Base-by-base conservation (phyloP, 2,329 filamentous ascomycete species). In the Arthrinium phaeospermum region DNA sequence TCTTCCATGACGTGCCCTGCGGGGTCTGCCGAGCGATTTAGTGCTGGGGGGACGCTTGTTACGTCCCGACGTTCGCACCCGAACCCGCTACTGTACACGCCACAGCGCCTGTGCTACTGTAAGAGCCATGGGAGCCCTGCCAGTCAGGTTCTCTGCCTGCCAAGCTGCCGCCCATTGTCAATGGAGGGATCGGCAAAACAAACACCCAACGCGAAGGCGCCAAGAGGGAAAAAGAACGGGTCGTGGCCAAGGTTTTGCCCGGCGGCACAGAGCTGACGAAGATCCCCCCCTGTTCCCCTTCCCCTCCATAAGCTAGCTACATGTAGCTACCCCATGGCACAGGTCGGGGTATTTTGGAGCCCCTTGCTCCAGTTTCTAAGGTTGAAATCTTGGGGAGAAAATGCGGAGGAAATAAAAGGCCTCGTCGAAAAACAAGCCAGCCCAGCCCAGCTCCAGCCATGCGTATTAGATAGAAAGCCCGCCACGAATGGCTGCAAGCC, bases 131-230 rank as follows among this genome's bases (percentile, higher is more conserved):
- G 30, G 53, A 61, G 30, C 27, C 53, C 30, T 61, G 53, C 34
- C 16, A 19, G 8, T 8, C 12, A 53, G 24, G 4, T 5, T 14
- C 44, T 16, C 13, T 4, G 24, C 12, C 16, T 61, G 22, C 10
- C 5, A 37, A 41, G 37, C 37, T 41, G 37, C 37, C 10, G 10
- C 37, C 37, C 37, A 41, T 4, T 5, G 34, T 7, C 44, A 27
- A 68, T 46, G 13, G 67, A 49, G 45, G 19, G 45, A 69, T 69
- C 67, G 67, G 67, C 67, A 49, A 49, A 69, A 69, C 67, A 49
- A 46, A 47, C 45, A 37, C 67, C 44, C 67, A 30, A 69, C n/a
- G 30, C 30, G 19, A 22, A 47, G 24, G 4, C n/a, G 67, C 67
- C 45, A 69, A 49, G 67, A 34, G 34, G 13, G 22, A 14, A 12